Percentiles rank a stretch among this genome's conserved stretches.
Conservation (phyloP, 2,329 filamentous ascomycete species). For the Dactylellina sp. region DNA sequence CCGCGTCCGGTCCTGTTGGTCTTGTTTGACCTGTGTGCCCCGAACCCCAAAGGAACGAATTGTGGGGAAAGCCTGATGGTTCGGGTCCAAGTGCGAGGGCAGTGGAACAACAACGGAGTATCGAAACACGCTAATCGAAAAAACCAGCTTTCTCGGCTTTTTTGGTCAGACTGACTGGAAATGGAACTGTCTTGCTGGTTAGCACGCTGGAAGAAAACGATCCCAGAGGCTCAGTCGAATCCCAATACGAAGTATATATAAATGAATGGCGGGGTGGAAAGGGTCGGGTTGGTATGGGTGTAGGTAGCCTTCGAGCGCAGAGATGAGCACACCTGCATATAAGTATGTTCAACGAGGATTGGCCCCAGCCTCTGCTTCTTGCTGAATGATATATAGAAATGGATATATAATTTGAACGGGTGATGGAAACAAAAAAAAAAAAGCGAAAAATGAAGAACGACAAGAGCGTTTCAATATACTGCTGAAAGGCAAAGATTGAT, state of each 20-base stretch:
- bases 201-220: constrained; percentile 33
- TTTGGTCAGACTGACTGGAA: constrained; percentile 46
- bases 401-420: constrained; percentile 16
- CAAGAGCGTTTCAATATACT: constrained; percentile 15
- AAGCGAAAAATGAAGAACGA: constrained; percentile 10
- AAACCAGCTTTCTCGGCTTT: constrained; percentile 50
- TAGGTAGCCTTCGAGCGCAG: constrained; percentile 41
- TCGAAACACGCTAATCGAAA: constrained; percentile 55
- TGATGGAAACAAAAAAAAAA: constrained; percentile 15
- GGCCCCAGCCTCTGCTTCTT: constrained; percentile 28
- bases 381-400: constrained; percentile 29
- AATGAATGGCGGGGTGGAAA: constrained; percentile 47
- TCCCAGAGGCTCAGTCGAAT: constrained; percentile 45
- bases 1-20: constrained; percentile 45
- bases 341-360: constrained; percentile 20
- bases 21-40: constrained; percentile 49
- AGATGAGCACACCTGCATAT: constrained; percentile 38
- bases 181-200: constrained; percentile 33
- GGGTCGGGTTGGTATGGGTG: constrained; percentile 28
- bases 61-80: constrained; percentile 55
- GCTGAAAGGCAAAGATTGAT: constrained; percentile 38
- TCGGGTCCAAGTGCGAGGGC: constrained; percentile 43
- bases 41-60: constrained; percentile 50
- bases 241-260: constrained; percentile 52
- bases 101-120: constrained; percentile 42